These are phyloP conservation scores for Andalucia godoyi DNA, from an alignment of 78 protist species.

Conservation along the genomic window DNA sequence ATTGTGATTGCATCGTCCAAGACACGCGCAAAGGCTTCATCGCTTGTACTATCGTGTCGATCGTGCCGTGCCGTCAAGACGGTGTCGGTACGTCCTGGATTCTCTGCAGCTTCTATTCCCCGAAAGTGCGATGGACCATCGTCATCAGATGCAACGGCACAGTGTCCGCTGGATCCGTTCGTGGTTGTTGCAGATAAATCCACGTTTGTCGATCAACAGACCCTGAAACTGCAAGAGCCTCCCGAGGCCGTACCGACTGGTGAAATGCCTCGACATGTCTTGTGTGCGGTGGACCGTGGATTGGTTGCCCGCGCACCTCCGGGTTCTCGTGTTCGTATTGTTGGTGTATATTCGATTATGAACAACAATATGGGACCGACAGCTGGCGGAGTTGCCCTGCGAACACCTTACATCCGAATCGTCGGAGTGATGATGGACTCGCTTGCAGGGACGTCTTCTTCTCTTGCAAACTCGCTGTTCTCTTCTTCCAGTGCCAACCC, in stretches of 20 bases:
- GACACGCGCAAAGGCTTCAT: conserved; percentile 28
- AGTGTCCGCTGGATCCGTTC: conserved; percentile 78
- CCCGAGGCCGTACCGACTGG: conserved; percentile 97
- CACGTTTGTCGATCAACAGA: conserved; percentile 74
- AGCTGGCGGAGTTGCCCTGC: not conserved
- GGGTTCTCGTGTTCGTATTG: conserved; percentile 70
- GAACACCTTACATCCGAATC: not conserved
- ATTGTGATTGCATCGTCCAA: conserved; percentile 72
- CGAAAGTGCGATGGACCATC: conserved; percentile 57
- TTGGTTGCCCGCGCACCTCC: conserved; percentile 74
- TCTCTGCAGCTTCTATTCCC: conserved; percentile 50
- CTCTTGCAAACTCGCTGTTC: not conserved
- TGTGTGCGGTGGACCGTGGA: conserved; percentile 53
- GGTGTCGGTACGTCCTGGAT: conserved; percentile 45
- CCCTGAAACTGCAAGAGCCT: conserved; percentile 90
- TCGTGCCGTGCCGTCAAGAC: conserved; percentile 20
- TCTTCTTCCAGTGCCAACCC: not conserved
- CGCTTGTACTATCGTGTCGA: conserved; percentile 36
- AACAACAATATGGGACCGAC: not conserved
- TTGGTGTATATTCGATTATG: conserved; percentile 66
- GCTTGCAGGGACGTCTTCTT: not conserved
- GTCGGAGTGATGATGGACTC: conserved; percentile 2
- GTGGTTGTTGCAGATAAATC: conserved; percentile 49
- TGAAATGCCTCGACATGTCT: conserved; percentile 94
- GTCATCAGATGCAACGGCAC: not conserved